Base-by-base conservation (phyloP, 371 early-diverging fungal genomes). In the Enterospora canceri region DNA sequence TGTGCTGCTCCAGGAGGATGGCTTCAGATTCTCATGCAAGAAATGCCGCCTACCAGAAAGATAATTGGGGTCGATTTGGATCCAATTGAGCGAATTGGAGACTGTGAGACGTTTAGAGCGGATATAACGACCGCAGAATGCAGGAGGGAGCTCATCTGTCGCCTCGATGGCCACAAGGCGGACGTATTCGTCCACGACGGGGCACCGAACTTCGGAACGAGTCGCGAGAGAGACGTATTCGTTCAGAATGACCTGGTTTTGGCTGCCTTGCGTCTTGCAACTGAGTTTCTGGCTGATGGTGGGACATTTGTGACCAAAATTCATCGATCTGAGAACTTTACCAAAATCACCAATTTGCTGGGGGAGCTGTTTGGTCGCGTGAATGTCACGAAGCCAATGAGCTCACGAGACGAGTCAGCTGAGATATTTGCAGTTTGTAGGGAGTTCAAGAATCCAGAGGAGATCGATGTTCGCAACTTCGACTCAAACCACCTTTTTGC, bases 251-350 rank as follows among this genome's bases (percentile, higher is more conserved):
- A 94, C 80, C 86, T 98, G 65, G 91, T 90, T 57, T 83, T 97
- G 63, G 85, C 86, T 76, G 89, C 99, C 3, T 78, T 94, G 46
- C 92, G 91, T 79, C 85, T 98, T 29, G 93, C 97, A 1, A 86
- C 89, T 0, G 90, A 94, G 77, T 94, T 96, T 75, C 82, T 98
- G 66, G 81, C 79, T 53, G 88, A 89, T 66, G 91, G 90, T 55
- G 99, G 96, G 19, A 85, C 85, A n/a, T 98, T 98, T 83, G 90
- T 97, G 32, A 96, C 95, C 76, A 98, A 98, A 81, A 90, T 98
- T 29, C 96, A 95, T 83, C 80, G 97, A 68, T 94, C 94, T 68
- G 91, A 92, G 80, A 96, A 97, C 85, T 97, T 95, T 87, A 91
- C 90, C 84, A 88, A 90, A 63, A 83, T 98, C 35, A 82, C 95